phyloP scores from a whole-genome alignment of 306 rosid species.

The Citrullus mucosospermus region DNA sequence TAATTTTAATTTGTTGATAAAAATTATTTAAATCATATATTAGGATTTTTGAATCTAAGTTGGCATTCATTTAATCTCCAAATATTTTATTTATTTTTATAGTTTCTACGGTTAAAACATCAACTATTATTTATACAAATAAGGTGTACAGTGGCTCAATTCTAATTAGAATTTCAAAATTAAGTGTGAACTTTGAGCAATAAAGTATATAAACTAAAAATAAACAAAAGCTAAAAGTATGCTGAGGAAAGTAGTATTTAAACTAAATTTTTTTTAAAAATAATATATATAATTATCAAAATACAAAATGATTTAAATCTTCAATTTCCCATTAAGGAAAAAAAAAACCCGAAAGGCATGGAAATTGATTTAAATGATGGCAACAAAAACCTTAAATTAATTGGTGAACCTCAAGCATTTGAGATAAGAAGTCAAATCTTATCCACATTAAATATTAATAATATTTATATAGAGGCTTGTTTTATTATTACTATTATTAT shows the following conservation, averaged over 20 bases:
- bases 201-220: no score
- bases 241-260: no score
- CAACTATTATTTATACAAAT: no score
- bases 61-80: not conserved
- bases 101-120: no score
- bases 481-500: not conserved
- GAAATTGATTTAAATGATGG: not conserved
- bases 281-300: no score
- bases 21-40: no score
- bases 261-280: no score
- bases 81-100: not conserved
- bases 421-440: not conserved
- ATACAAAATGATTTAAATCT: not conserved
- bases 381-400: not conserved
- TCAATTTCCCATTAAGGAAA: not conserved
- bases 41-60: not conserved
- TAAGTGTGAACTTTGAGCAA: no score
- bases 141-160: no score
- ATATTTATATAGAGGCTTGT: not conserved
- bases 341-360: not conserved
- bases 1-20: no score
- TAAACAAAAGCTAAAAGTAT: no score
- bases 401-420: not conserved
- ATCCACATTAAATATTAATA: not conserved
- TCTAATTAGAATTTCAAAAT: no score